Conservation (phyloP, 495 filamentous ascomycete genomes). For the Aspergillus avenaceus region DNA sequence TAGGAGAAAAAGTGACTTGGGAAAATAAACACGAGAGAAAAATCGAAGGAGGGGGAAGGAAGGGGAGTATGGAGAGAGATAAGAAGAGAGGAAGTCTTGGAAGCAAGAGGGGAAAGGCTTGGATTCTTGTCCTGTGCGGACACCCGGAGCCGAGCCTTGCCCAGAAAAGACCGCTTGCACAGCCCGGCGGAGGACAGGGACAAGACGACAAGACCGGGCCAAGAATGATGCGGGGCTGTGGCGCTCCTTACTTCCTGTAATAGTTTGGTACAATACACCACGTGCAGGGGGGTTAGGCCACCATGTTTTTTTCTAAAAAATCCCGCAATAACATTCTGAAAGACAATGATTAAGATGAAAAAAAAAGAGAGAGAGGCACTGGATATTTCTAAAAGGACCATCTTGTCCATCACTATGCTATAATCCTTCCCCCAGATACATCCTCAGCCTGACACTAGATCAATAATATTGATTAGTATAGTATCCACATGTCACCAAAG, state of each 20-base stretch:
- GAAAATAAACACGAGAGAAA: constrained; percentile 7
- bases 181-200: constrained; percentile 32
- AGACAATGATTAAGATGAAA: background rate
- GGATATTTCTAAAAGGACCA: too few species aligned
- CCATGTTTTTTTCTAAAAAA: background rate
- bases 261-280: constrained; percentile 1
- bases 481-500: background rate
- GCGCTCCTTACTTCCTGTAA: constrained; percentile 1
- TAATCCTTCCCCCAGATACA: too few species aligned
- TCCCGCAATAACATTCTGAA: background rate
- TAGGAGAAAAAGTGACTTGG: constrained; percentile 1
- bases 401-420: background rate
- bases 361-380: background rate
- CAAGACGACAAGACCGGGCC: constrained; percentile 30
- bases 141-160: constrained; percentile 35
- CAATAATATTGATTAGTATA: background rate
- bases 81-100: constrained; percentile 24
- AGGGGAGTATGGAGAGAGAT: constrained; percentile 10
- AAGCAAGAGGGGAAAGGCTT: constrained; percentile 23
- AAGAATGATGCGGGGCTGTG: constrained; percentile 25
- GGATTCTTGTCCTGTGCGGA: constrained; percentile 17
- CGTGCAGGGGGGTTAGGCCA: background rate
- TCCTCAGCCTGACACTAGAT: too few species aligned
- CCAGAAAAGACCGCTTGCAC: constrained; percentile 36
- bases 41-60: constrained; percentile 13